phyloP scores from a whole-genome alignment of 176 grass and related monocot genomes.

The Microstegium vimineum region DNA sequence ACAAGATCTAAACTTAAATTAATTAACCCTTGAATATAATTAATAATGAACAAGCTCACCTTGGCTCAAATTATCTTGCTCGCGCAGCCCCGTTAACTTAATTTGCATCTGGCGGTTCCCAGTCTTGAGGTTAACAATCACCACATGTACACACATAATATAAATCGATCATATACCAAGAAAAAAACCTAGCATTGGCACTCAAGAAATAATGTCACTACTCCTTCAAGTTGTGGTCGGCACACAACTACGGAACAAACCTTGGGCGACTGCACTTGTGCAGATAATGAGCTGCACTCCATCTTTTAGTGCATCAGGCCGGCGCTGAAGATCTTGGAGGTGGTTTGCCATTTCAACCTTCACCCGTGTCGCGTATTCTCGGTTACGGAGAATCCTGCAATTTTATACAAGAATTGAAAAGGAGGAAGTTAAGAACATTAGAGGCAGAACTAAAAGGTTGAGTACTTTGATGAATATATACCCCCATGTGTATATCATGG shows the following conservation, averaged over 20 bases:
- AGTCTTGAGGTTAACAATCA: background rate
- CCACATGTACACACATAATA: background rate
- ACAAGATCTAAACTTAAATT: background rate
- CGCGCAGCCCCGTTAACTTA: background rate
- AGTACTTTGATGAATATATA: background rate
- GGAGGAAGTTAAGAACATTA: background rate
- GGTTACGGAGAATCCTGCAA: slow-evolving; percentile 47
- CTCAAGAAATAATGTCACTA: background rate
- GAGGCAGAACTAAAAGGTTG: background rate
- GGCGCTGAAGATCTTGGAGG: slow-evolving; percentile 33
- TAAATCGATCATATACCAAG: too few relatives aligned
- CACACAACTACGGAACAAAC: slow-evolving; percentile 5
- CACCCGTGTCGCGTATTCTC: background rate
- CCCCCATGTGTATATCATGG: too few relatives aligned
- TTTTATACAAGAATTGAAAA: background rate
- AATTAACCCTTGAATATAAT: background rate
- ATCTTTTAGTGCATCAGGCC: slow-evolving; percentile 40
- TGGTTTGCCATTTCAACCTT: slow-evolving; percentile 33
- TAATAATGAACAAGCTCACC: background rate
- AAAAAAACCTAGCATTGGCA: background rate
- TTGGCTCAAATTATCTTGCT: background rate
- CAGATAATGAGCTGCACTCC: slow-evolving; percentile 30
- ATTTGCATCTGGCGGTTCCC: background rate
- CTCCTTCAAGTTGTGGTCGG: background rate
- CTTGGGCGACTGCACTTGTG: slow-evolving; percentile 36